These are phyloP conservation scores for Gymnopilus junonius DNA, from an alignment of 768 basidiomycete genomes.

Conservation along the genomic window DNA sequence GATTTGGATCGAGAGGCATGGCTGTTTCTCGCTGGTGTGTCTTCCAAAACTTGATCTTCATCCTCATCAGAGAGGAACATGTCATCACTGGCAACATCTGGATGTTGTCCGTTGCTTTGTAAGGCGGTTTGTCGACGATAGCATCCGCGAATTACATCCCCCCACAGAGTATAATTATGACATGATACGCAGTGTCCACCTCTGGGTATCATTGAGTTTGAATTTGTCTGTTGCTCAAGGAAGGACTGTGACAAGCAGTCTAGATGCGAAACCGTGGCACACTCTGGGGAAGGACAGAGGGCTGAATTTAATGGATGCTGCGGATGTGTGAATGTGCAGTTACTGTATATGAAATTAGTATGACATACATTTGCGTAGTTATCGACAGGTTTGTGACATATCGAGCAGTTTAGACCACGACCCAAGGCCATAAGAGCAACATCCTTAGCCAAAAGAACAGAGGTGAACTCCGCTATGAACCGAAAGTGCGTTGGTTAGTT, in stretches of 20 bases:
- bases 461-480: constrained; percentile 50
- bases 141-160: constrained; percentile 66
- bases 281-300: constrained; percentile 56
- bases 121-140: constrained; percentile 48
- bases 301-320: constrained; percentile 56
- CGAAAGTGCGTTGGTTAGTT: not conserved
- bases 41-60: constrained; percentile 19
- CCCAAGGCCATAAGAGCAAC: constrained; percentile 42
- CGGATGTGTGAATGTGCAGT: constrained; percentile 1
- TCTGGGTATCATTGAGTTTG: constrained; percentile 53
- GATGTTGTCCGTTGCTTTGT: constrained; percentile 19
- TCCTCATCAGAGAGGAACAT: constrained; percentile 35
- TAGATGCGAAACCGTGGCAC: constrained; percentile 60
- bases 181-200: constrained; percentile 65
- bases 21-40: constrained; percentile 12
- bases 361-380: constrained; percentile 46
- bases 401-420: constrained; percentile 42
- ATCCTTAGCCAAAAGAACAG: constrained; percentile 52
- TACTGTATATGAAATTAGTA: not conserved
- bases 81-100: constrained; percentile 39
- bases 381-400: constrained; percentile 48
- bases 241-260: constrained; percentile 51
- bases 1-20: not conserved
- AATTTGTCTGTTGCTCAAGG: constrained; percentile 20
- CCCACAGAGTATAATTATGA: constrained; percentile 63